Conservation (phyloP, 139 green algal genomes). For the Astrephomene gubernaculifera region DNA sequence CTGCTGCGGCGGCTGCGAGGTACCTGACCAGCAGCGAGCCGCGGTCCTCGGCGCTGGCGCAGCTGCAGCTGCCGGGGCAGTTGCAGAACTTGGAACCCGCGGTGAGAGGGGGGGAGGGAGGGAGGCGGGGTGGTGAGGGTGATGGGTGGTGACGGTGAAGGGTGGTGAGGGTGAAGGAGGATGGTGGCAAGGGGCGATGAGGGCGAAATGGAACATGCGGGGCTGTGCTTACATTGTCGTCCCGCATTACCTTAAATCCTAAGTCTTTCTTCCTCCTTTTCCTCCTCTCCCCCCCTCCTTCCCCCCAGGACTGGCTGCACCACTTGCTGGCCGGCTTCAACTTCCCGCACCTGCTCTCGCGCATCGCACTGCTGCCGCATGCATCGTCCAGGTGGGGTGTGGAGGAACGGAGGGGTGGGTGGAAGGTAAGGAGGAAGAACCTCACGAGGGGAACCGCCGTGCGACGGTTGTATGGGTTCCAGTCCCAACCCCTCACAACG, state of each 20-base stretch:
- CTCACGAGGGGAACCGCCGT: no score
- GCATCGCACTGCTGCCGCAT: conserved; percentile 58
- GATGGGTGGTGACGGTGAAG: neutral
- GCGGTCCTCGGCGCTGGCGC: conserved; percentile 5
- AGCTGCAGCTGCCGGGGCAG: conserved; percentile 47
- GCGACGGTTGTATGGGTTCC: no score
- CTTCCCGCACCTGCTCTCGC: conserved; percentile 39
- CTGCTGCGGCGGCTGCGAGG: conserved; percentile 52
- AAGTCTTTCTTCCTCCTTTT: neutral
- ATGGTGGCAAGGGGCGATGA: neutral
- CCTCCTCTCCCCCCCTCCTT: neutral
- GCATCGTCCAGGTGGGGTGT: conserved; percentile 2
- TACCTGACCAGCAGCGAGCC: conserved; percentile 46
- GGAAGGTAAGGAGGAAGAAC: no score
- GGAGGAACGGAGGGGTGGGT: neutral
- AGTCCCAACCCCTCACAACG: no score
- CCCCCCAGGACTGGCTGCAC: conserved; percentile 61
- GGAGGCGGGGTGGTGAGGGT: neutral
- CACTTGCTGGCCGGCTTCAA: conserved; percentile 67
- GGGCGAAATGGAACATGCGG: neutral
- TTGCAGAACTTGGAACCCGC: conserved; percentile 50
- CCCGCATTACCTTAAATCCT: neutral
- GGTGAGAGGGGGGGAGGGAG: neutral
- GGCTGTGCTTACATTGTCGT: neutral
- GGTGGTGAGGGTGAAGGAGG: neutral